Base-by-base conservation (phyloP, 148 eudicot genomes). In the Diospyros lotus region DNA sequence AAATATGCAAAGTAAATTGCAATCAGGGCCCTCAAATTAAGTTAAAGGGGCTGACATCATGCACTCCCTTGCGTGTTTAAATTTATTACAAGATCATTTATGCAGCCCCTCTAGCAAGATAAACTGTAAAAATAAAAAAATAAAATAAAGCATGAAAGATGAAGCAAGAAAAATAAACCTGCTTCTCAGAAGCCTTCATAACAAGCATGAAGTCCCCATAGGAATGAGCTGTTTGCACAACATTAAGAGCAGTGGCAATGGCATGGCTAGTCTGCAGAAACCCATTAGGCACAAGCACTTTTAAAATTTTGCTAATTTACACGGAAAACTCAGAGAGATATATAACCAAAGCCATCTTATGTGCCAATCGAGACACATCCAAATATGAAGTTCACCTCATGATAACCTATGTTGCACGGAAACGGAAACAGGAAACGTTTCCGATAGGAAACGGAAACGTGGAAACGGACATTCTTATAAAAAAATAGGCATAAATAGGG, bases 121-220 rank as follows among this genome's bases (percentile, higher is more conserved):
- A 48, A 50, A 61, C 14, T 3, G 28, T 0, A 28, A 28, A 28
- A 28, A 28, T 28, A 28, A 28, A 28, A 28, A 28, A 28, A 28
- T 28, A 28, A 28, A 28, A 38, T 14, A 8, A 73, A 58, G 46
- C 58, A 15, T 41, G 18, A 39, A 12, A 67, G 4, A 58, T 38
- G 14, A 14, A 60, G 40, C 63, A 45, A 11, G 51, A 62, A 63
- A 14, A 64, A 61, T 73, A 42, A 40, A 93, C 98, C 96, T 89
- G 89, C 78, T 88, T 88, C 61, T 89, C 89, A 67, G 84, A 82
- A 62, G 98, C 96, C 82, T 83, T 89, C 67, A 82, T 64, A 68
- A 91, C 76, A 84, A 93, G 96, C 88, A 93, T 67, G 68, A 83
- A 68, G 73, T 93, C 98, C 58, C 89, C 96, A 78, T 85, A 89